Base-by-base conservation (phyloP, 2,329 filamentous ascomycete genomes). In the Penicillium sp. region DNA sequence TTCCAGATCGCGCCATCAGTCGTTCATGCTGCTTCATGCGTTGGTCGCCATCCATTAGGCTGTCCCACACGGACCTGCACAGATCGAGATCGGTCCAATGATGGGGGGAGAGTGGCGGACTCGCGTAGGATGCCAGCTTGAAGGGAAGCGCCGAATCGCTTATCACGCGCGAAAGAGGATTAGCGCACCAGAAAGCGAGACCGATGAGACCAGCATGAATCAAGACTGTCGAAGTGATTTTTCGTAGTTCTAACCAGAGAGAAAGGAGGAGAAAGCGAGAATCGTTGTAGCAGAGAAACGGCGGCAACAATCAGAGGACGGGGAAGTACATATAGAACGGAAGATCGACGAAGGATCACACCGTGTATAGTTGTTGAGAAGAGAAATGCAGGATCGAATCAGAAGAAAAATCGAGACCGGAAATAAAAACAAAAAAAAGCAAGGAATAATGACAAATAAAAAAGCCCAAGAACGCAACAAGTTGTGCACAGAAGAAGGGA, bases 31-130 rank as follows among this genome's bases (percentile, higher is more conserved):
- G 82, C 76, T 84, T 82, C 72, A 80, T 75, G 60, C 79, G 79
- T 67, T 77, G 77, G 70, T 81, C 78, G 68, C 84, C 80, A 73
- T 90, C 85, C 85, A 92, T 92, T 59, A 69, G 66, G 63, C 69
- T 65, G 65, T 72, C 66, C 62, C 67, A 65, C 58, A 66, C 62
- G 66, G 70, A 69, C 64, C 71, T 69, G 67, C 69, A 71, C 67
- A 75, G 72, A 72, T 76, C 73, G 61, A 77, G 61, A 64, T 65
- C 56, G 44, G 55, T 72, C 72, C 75, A 76, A 70, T 77, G 74
- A 69, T 74, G 75, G 70, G 79, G 79, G 71, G 79, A 77, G 65
- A 77, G 70, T 69, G 75, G 74, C 64, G 73, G 74, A 55, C 72
- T 75, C 57, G 73, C 72, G 71, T 78, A 77, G 56, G 72, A 69